These are phyloP conservation scores for Pseudevernia furfuracea DNA, from an alignment of 495 filamentous ascomycete species.

Conservation along the genomic window DNA sequence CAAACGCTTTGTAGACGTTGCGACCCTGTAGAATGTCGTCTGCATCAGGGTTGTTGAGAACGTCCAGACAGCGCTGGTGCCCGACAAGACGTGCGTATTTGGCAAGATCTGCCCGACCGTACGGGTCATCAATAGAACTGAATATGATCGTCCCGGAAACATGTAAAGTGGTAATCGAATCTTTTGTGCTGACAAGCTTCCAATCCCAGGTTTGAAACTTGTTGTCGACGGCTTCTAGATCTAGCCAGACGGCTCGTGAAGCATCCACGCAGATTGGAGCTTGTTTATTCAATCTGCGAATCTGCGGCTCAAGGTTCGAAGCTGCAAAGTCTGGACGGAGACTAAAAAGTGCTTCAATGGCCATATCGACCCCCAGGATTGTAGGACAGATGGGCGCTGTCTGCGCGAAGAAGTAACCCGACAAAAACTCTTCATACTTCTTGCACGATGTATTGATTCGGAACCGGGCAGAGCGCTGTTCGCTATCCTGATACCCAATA, in stretches of 20 bases:
- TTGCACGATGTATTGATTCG: conserved; percentile 40
- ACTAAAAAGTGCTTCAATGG: conserved; percentile 41
- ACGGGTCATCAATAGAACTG: conserved; percentile 27
- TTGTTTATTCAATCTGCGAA: conserved; percentile 36
- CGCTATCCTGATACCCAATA: conserved; percentile 37
- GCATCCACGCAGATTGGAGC: conserved; percentile 37
- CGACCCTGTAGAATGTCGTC: conserved; percentile 45
- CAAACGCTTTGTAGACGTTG: conserved; percentile 42
- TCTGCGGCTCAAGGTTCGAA: conserved; percentile 28
- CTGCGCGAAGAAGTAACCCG: conserved; percentile 39
- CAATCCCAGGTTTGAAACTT: conserved; percentile 27
- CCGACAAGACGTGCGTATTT: conserved; percentile 38
- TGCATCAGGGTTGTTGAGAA: conserved; percentile 34
- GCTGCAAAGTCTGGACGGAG: conserved; percentile 30
- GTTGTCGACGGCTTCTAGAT: conserved; percentile 24
- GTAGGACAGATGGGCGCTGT: conserved; percentile 44
- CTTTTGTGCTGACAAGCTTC: conserved; percentile 26
- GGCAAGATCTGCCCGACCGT: conserved; percentile 33
- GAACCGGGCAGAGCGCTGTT: conserved; percentile 34
- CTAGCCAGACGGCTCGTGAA: conserved; percentile 35
- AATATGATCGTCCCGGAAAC: conserved; percentile 31
- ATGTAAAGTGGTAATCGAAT: conserved; percentile 25
- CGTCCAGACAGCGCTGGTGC: conserved; percentile 34
- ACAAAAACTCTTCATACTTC: conserved; percentile 34
- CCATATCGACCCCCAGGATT: conserved; percentile 41